Base-by-base conservation (phyloP, 768 basidiomycete species). In the Chalciporus piperatus region DNA sequence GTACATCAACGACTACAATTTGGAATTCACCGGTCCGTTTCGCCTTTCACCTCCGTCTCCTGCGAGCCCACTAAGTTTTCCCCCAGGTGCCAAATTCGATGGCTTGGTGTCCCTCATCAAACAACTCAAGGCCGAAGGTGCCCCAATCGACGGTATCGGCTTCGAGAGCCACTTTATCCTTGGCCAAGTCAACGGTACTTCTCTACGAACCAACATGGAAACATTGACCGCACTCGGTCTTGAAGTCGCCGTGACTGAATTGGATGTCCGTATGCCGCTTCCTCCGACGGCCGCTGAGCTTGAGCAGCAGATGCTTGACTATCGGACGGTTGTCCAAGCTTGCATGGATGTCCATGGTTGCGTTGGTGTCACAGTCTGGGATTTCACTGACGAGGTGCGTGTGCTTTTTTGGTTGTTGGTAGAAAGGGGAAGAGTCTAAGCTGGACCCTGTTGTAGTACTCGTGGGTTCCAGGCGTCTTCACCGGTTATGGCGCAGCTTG, bases 191-290 rank as follows among this genome's bases (percentile, higher is more conserved):
- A 79, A 81, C 2, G 65, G 73, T 3, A 51, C 59, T 12, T 50
- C 68, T 10, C 63, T 86, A 41, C 69, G 76, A 48, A 63, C 72
- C 3, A 79, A 79, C 52, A 67, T 85, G 49, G 61, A 76, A 52
- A 71, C 75, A 47, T 79, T 86, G 61, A 75, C 78, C 10, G 75
- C 76, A 10, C 76, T 85, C 23, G 83, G 85, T 4, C 69, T 87
- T 40, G 84, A 86, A 57, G 79, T 85, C 22, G 84, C 83, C 9
- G 78, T 85, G 58, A 87, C 85, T 2, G 85, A 86, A 61, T 74
- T 87, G 44, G 84, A 87, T 60, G 81, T 1, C 30, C 30, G 30
- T 2, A 32, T 32, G 10, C 10, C 2, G 12, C 30, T 32, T 32
- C 30, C 30, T 12, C 6, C 11, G 7, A 32, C 30, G 4, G 12